Base-by-base conservation (phyloP, 768 basidiomycete species). In the Albatrellus ellisii region DNA sequence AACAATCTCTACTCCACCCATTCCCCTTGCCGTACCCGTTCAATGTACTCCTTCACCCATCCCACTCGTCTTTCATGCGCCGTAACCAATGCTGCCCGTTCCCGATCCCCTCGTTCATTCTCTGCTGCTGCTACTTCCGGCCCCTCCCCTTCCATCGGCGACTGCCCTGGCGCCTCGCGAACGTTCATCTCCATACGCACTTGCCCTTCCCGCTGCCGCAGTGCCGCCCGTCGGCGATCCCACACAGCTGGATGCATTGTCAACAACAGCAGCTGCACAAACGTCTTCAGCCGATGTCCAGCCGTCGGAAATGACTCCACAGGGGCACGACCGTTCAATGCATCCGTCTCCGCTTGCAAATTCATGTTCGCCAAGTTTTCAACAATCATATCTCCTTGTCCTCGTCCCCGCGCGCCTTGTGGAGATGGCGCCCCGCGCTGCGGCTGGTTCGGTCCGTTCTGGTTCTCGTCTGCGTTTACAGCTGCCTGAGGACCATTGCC, bases 211-310 rank as follows among this genome's bases (percentile, higher is more conserved):
- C 50, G 47, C 21, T 42, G 47, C 31, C 44, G 36, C 29, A 51
- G 39, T 2, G 38, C 40, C 5, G 44, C 27, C n/a, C 50, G 50
- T 11, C 50, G 50, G 6, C 50, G 50, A 9, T 51, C 44, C 50
- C 50, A 51, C 18, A 49, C n/a, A 1, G 50, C 50, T 6, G 50
- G 50, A 37, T 48, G 44, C 24, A 46, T 39, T 24, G 50, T 51
- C 24, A 49, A 26, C 41, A 46, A 10, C 20, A 51, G 26, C 32
- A 51, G 14, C 17, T 40, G 28, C 3, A 46, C 1, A 24, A 51
- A 51, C 20, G 50, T 45, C 25, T 45, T 42, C 41, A 51, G 35
- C 34, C 48, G 39, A 26, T 41, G 42, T 8, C 29, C 37, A 15
- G 35, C 21, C 12, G 29, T n/a, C 21, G 48, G 41, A n/a, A n/a